phyloP scores from a whole-genome alignment of 139 green algal species.

The Coccomyxa sp. region DNA sequence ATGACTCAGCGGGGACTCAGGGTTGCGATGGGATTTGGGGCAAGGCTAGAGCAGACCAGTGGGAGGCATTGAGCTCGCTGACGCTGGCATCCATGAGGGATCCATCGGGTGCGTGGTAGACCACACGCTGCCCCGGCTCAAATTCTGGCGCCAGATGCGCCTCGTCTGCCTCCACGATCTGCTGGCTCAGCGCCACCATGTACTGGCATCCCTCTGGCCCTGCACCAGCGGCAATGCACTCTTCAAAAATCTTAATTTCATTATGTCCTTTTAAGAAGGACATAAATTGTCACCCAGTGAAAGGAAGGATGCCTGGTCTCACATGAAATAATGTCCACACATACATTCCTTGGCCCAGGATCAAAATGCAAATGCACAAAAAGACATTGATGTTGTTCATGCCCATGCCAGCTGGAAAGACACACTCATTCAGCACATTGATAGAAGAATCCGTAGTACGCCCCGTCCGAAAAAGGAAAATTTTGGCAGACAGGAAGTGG shows the following conservation, averaged over 20 bases:
- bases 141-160: conserved; percentile 32
- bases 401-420: too few species aligned
- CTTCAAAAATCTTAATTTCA: too few species aligned
- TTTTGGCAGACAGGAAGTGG: too few species aligned
- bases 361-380: too few species aligned
- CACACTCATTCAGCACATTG: too few species aligned
- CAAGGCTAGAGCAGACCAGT: conserved; percentile 21
- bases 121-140: conserved; percentile 21
- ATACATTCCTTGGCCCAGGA: too few species aligned
- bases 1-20: not conserved
- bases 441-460: not conserved
- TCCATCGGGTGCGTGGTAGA: conserved; percentile 15
- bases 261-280: not conserved
- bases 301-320: not conserved
- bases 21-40: not conserved
- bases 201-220: conserved; percentile 29
- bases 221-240: not conserved
- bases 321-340: not conserved
- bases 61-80: conserved; percentile 19
- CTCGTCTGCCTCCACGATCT: conserved; percentile 33
- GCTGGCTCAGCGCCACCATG: conserved; percentile 42
- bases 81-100: conserved; percentile 17
- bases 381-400: too few species aligned
- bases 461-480: too few species aligned
- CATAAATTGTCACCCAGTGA: not conserved